Percentiles rank a stretch among this genome's conserved stretches.
Evolutionary conservation across 1,284 basidiomycete genomes (phyloP).

Genomic region (Cystobasidiaceae sp.): DNA sequence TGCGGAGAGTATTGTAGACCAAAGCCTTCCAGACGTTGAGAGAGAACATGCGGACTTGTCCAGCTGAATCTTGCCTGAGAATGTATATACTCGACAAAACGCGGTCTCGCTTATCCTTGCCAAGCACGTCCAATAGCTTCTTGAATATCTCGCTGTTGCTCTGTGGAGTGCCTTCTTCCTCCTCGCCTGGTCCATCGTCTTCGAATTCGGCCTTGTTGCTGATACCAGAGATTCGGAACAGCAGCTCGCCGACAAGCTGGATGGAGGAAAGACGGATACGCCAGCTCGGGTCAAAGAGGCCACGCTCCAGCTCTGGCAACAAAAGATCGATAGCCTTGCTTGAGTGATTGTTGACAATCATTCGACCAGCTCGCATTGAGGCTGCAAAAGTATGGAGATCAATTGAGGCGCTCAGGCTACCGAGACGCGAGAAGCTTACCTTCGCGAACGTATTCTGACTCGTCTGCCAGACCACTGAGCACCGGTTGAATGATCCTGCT

Average conservation of each 20-base stretch:
- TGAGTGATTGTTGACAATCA: constrained; percentile 96
- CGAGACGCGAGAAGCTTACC: not conserved
- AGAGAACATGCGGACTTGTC: constrained; percentile 81
- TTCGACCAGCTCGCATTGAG: constrained; percentile 96
- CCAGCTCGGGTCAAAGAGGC: constrained; percentile 93
- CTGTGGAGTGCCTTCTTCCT: constrained; percentile 52
- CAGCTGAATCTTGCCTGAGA: constrained; percentile 88
- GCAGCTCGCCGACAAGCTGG: constrained; percentile 86
- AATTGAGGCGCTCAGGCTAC: constrained; percentile 46
- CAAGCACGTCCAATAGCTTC: constrained; percentile 81
- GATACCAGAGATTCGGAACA: constrained; percentile 98
- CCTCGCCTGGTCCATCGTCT: constrained; percentile 81
- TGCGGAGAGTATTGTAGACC: constrained; percentile 63
- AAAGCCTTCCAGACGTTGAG: constrained; percentile 98
- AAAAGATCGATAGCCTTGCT: constrained; percentile 86
- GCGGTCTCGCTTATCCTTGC: constrained; percentile 79
- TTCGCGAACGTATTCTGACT: constrained; percentile 68
- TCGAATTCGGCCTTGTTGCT: constrained; percentile 81
- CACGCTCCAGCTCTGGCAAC: constrained; percentile 87
- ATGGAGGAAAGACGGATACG: constrained; percentile 91
- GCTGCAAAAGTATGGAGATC: constrained; percentile 60
- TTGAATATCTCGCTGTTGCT: constrained; percentile 67
- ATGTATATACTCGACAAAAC: constrained; percentile 88
- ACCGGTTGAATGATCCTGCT: constrained; percentile 93
- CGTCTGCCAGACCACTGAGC: constrained; percentile 83